Evolutionary conservation across 371 early-diverging fungal species (phyloP).

Genomic region (Conidiobolus incongruus): DNA sequence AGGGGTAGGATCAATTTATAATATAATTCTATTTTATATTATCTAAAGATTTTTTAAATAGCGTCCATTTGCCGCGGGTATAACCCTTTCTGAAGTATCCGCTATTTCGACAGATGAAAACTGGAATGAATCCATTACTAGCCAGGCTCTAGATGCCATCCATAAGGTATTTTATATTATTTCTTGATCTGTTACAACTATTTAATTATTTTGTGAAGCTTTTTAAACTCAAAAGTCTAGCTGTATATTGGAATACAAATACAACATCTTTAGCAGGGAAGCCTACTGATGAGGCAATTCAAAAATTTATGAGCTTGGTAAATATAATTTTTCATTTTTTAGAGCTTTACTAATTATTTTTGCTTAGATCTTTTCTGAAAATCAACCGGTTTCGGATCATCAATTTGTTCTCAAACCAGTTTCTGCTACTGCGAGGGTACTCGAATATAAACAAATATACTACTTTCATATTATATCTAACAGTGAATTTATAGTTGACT

Average conservation of each 20-base stretch:
- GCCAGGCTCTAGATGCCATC: conserved; percentile 48
- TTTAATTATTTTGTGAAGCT: conserved; percentile 16
- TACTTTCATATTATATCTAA: neutral
- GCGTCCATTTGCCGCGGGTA: conserved; percentile 73
- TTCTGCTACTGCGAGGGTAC: conserved; percentile 73
- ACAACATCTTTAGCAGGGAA: conserved; percentile 30
- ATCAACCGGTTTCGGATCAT: conserved; percentile 22
- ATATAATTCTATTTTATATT: neutral
- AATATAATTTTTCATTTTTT: neutral
- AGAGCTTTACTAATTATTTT: neutral
- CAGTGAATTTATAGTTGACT: conserved; percentile 11
- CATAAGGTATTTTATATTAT: conserved; percentile 48
- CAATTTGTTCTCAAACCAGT: conserved; percentile 85
- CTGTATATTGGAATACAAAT: conserved; percentile 81
- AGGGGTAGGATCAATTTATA: conserved; percentile 8
- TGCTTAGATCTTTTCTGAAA: conserved; percentile 29
- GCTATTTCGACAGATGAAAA: conserved; percentile 80
- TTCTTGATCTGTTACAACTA: neutral
- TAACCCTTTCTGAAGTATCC: conserved; percentile 73
- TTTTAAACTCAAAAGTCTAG: conserved; percentile 49
- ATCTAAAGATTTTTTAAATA: conserved; percentile 3
- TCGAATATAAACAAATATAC: conserved; percentile 11
- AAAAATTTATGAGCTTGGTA: conserved; percentile 16
- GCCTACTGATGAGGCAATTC: conserved; percentile 19
- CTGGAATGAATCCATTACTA: conserved; percentile 65